Conservation (phyloP, 257 asterid genomes). For the Solanum acaule region DNA sequence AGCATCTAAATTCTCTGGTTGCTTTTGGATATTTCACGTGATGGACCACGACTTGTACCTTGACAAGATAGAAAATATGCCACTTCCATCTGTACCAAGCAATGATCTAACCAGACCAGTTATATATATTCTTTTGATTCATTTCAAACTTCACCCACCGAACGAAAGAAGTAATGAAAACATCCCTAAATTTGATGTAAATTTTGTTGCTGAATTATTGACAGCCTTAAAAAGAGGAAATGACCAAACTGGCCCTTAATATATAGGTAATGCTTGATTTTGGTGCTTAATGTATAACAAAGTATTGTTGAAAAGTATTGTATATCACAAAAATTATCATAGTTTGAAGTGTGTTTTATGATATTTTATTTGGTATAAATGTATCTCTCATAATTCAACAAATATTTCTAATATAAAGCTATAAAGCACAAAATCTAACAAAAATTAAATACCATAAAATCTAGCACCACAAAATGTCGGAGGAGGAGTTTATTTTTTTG, state of each 20-base stretch:
- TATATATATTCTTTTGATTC: not conserved
- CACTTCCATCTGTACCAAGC: not conserved
- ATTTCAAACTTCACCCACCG: not conserved
- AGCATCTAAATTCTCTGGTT: not conserved
- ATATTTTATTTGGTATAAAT: no score
- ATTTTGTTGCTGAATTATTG: no score
- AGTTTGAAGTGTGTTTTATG: no score
- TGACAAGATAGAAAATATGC: not conserved
- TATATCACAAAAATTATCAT: not conserved
- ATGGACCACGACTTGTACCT: not conserved
- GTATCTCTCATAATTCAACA: not conserved
- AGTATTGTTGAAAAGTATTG: not conserved
- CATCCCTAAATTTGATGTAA: not conserved
- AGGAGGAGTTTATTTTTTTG: not conserved
- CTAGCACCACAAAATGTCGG: not conserved
- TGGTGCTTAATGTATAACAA: no score
- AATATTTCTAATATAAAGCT: not conserved
- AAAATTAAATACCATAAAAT: not conserved
- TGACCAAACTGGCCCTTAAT: no score
- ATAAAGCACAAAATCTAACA: not conserved
- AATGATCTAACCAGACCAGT: not conserved
- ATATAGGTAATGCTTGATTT: no score
- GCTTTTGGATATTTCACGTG: not conserved
- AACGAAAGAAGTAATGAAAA: not conserved
- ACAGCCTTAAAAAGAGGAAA: no score